A percentile compares a stretch with the other conserved stretches of the same genome.
Evolutionary conservation across 352 stramenopile species (phyloP).

Genomic region (Pythium monospermum): DNA sequence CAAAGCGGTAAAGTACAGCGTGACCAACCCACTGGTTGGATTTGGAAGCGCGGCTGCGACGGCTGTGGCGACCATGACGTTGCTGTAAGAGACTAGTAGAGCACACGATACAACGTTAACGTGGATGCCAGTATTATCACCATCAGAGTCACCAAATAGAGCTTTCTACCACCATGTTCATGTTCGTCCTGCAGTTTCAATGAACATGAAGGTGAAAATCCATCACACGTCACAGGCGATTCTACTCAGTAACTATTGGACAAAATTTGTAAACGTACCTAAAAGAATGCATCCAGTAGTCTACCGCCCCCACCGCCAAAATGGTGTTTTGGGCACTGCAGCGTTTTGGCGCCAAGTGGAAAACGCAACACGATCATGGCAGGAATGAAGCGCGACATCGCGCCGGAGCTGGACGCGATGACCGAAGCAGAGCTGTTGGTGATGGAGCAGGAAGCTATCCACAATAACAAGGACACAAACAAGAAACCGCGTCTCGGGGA

Average conservation of each 20-base stretch:
- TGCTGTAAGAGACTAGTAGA: background rate
- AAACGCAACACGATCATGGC: constrained; percentile 10
- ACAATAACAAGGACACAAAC: background rate
- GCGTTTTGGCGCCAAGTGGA: constrained; percentile 2
- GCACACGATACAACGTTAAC: background rate
- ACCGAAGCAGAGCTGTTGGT: constrained; percentile 17
- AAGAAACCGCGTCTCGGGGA: constrained; percentile 20
- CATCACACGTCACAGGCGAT: too few relatives aligned
- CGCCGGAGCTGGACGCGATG: constrained; percentile 10
- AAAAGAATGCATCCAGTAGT: background rate
- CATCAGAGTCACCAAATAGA: too few relatives aligned
- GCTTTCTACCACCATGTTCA: too few relatives aligned
- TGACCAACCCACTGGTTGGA: constrained; percentile 3
- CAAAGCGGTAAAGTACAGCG: constrained; percentile 4
- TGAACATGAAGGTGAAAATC: too few relatives aligned
- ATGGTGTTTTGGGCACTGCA: too few relatives aligned
- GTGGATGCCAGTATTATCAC: too few relatives aligned
- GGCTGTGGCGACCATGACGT: background rate
- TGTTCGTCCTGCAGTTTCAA: too few relatives aligned
- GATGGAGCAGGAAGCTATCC: constrained; percentile 13
- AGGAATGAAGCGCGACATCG: constrained; percentile 20
- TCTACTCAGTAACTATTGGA: too few relatives aligned
- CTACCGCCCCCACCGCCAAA: constrained; percentile 1
- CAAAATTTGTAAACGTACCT: constrained; percentile 9
- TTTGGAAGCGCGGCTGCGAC: background rate